Evolutionary conservation across 352 stramenopile species (phyloP).

Genomic region (Phytophthora kernoviae): DNA sequence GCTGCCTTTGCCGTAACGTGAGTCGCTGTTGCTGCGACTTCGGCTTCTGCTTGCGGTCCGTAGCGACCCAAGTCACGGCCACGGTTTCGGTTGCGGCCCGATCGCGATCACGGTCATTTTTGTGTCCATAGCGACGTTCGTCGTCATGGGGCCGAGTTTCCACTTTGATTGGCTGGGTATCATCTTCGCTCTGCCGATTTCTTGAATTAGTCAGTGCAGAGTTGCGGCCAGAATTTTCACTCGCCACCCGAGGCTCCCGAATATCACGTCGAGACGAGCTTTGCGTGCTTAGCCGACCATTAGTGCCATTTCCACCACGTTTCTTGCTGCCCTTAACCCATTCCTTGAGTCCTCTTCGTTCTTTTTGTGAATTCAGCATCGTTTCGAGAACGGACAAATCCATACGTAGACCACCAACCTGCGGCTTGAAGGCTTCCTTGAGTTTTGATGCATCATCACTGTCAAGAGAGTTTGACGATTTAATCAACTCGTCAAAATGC

Average conservation of each 20-base stretch:
- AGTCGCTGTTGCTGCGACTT: conserved; percentile 21
- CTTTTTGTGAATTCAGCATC: conserved; percentile 71
- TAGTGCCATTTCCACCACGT: conserved; percentile 12
- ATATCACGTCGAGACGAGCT: conserved; percentile 16
- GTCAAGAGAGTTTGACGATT: conserved; percentile 30
- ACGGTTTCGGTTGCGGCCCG: conserved; percentile 17
- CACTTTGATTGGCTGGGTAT: conserved; percentile 36
- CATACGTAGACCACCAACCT: conserved; percentile 68
- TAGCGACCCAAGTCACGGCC: conserved; percentile 8
- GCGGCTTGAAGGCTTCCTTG: conserved; percentile 54
- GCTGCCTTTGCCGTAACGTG: conserved; percentile 13
- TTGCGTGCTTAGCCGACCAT: conserved; percentile 5
- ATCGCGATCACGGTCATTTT: conserved; percentile 21
- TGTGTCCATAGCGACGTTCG: conserved; percentile 28
- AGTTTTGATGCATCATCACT: conserved; percentile 37
- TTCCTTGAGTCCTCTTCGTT: conserved; percentile 64
- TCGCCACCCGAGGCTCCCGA: conserved; percentile 2
- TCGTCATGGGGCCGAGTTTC: conserved; percentile 25
- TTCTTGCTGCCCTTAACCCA: conserved; percentile 37
- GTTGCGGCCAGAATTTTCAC: conserved; percentile 12
- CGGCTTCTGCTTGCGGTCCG: conserved; percentile 26
- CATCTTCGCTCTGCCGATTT: conserved; percentile 24
- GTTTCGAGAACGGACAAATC: conserved; percentile 54
- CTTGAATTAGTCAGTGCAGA: conserved; percentile 9
- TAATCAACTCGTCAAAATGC: conserved; percentile 63